Evolutionary conservation across 2,329 filamentous ascomycete species (phyloP).

Genomic region (Epichloe glyceriae): DNA sequence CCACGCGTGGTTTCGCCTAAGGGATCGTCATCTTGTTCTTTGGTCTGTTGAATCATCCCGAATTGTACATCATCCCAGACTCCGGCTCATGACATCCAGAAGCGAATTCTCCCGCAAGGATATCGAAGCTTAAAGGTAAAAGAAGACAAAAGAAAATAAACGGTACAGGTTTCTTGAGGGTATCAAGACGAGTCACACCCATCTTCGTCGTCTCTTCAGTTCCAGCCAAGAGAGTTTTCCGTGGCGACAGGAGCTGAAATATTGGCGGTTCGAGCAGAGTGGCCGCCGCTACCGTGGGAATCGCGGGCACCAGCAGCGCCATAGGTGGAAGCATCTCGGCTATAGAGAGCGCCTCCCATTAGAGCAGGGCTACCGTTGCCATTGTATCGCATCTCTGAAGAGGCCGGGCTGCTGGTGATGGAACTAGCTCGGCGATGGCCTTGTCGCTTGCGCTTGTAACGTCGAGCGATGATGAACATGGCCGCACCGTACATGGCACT

Average conservation of each 20-base stretch:
- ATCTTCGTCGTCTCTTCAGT: conserved; percentile 34
- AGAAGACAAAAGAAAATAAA: conserved; percentile 12
- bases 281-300: conserved; percentile 54
- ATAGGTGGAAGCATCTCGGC: conserved; percentile 42
- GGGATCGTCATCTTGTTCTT: background rate
- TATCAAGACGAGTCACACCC: background rate
- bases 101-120: conserved; percentile 17
- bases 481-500: conserved; percentile 82
- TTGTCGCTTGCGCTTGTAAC: conserved; percentile 78
- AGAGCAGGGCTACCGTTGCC: conserved; percentile 41
- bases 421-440: conserved; percentile 68
- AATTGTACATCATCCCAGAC: background rate
- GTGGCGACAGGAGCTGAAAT: conserved; percentile 86
- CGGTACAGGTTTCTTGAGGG: conserved; percentile 8
- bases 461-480: conserved; percentile 85
- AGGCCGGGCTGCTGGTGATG: conserved; percentile 35
- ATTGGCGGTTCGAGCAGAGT: conserved; percentile 43
- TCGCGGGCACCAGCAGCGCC: conserved; percentile 36
- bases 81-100: conserved; percentile 2
- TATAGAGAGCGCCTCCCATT: conserved; percentile 57
- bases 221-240: conserved; percentile 93
- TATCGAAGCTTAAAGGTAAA: conserved; percentile 15
- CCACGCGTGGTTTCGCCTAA: background rate
- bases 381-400: conserved; percentile 40
- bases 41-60: background rate